Conservation (phyloP, 768 basidiomycete genomes). For the Lactarius psammicola region DNA sequence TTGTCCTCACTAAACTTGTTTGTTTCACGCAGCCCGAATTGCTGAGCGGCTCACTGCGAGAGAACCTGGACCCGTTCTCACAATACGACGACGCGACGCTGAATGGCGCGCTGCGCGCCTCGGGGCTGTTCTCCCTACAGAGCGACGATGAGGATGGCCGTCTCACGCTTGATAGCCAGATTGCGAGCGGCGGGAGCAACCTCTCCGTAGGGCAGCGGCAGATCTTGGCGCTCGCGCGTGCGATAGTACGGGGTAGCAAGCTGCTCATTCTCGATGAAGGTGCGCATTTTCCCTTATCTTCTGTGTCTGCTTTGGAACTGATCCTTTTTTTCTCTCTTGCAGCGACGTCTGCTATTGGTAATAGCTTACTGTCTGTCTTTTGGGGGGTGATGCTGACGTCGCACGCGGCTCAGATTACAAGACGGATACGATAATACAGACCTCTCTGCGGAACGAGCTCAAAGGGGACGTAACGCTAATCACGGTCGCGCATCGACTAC, state of each 20-base stretch:
- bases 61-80: conserved; percentile 58
- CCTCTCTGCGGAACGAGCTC: conserved; percentile 49
- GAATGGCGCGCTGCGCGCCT: conserved; percentile 48
- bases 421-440: conserved; percentile 58
- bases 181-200: conserved; percentile 46
- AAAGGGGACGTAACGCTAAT: conserved; percentile 48
- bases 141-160: conserved; percentile 38
- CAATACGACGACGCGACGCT: conserved; percentile 53
- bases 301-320: neutral
- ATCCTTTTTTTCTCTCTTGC: neutral
- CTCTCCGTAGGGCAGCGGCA: conserved; percentile 58
- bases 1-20: neutral
- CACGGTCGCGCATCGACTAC: conserved; percentile 59
- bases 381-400: too few species aligned
- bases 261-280: conserved; percentile 59
- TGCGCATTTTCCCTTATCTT: conserved; percentile 24
- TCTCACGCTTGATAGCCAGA: conserved; percentile 46
- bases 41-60: conserved; percentile 53
- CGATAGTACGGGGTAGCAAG: conserved; percentile 55
- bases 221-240: conserved; percentile 57
- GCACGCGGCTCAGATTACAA: conserved; percentile 43
- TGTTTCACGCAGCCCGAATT: conserved; percentile 42
- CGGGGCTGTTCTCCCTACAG: conserved; percentile 47
- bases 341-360: conserved; percentile 50
- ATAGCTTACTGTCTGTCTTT: neutral